These are phyloP conservation scores for Pythium pyrilobum DNA, from an alignment of 352 stramenopile genomes.

Conservation along the genomic window DNA sequence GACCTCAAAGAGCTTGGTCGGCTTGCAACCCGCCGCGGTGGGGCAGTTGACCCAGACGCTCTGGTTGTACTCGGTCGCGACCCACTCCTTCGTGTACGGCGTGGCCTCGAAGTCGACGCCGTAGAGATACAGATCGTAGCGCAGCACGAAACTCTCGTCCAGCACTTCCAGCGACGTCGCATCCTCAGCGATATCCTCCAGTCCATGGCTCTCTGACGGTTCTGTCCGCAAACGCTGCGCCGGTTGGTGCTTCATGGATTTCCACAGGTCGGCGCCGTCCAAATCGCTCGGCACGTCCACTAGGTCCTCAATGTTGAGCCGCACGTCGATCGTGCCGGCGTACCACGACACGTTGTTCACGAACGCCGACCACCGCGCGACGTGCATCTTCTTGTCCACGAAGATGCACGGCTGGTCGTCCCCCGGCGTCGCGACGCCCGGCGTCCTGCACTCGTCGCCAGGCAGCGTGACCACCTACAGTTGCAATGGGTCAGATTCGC, in stretches of 20 bases:
- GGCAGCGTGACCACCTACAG: constrained; percentile 45
- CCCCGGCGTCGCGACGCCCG: background rate
- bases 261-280: constrained; percentile 3
- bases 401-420: constrained; percentile 50
- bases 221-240: too few species aligned
- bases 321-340: constrained; percentile 54
- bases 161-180: constrained; percentile 14
- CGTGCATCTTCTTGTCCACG: constrained; percentile 45
- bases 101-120: constrained; percentile 40
- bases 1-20: constrained; percentile 58
- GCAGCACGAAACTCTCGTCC: constrained; percentile 53
- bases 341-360: constrained; percentile 70
- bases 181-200: background rate
- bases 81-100: constrained; percentile 35
- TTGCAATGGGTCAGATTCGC: background rate
- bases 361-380: constrained; percentile 62
- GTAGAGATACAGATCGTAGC: constrained; percentile 67
- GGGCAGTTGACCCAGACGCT: constrained; percentile 73
- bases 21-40: constrained; percentile 32
- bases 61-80: constrained; percentile 63
- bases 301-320: constrained; percentile 41
- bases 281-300: constrained; percentile 31
- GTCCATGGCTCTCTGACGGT: too few species aligned
- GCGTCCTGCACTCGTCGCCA: constrained; percentile 37
- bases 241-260: background rate